Evolutionary conservation across 2,329 filamentous ascomycete genomes (phyloP), one percentile per base, ranked within the genome.

Genomic region (Pyricularia grisea): DNA sequence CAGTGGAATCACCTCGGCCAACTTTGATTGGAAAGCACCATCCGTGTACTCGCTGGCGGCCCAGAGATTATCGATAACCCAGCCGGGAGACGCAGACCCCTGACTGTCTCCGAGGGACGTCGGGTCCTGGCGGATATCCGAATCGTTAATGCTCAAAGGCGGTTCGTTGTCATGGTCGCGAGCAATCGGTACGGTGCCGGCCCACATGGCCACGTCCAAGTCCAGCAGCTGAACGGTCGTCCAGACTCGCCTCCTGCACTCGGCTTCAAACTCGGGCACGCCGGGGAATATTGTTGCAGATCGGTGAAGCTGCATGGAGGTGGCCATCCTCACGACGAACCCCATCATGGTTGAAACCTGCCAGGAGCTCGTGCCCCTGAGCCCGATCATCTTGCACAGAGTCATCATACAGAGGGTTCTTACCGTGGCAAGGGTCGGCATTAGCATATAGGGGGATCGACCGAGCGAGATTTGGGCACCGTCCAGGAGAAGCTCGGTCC

Each of bases 221-320:
- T 75, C 74, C 33, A 76, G 74, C 17, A 76, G 72, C 33, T 72
- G 73, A 9, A 76, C 70, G 1, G 74, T 75, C 0, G 71, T 27
- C 74, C 75, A 76, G 23, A 74, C 31, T 4, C 73, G 71, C 42
- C 71, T 72, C 7, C 74, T 70, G 68, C 72, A 72, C 27, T 75
- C 75, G 9, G 70, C 68, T 11, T 74, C 73, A 10, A 72, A 71
- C 3, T 69, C 67, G 0, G 65, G 65, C 67, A 75, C 70, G 12
- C 70, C 68, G 11, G 69, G 66, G n/a, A 72, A 70, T 1, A 72
- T 66, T 3, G 65, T 66, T 4, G 71, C 66, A 0, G 68, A 70
- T 33, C 73, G 69, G 67, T 75, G 74, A 25, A 75, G 72, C 33
- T 74, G 70, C 70, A 76, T 68, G 9, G 72, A 67, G 67, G 71